Base-by-base conservation (phyloP, 495 filamentous ascomycete genomes). In the Aspergillus incahuasiensis region DNA sequence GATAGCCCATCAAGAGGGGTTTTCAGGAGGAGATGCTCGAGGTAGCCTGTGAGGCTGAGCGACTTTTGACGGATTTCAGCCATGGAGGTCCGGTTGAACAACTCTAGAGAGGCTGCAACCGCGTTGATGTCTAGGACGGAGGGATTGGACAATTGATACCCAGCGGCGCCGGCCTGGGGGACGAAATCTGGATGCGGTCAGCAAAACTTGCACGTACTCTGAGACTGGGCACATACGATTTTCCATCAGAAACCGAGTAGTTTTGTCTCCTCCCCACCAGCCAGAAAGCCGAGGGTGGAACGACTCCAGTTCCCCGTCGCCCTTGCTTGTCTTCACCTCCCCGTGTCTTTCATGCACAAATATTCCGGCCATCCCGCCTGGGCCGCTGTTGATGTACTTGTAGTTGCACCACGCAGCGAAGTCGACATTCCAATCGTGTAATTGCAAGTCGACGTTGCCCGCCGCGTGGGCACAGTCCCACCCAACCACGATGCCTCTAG, bases 371-470 rank as follows among this genome's bases (percentile, higher is more conserved):
- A 95, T 95, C 24, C 83, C 82, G 28, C 94, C 94, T 1, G 94
- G 92, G 0, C 95, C 95, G 48, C 83, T 82, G 65, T 96, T 97
- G 55, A 98, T 79, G 67, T 98, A 98, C 72, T 98, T 98, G 76
- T 98, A 98, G 47, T 80, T 89, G 70, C 94, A 98, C 94, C 94
- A 98, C n/a, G 79, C 88, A 3, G 94, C 91, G 54, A 95, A 95
- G 69, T 98, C 94, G 24, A 97, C 92, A 51, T 91, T 82, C 95
- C 95, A 97, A 63, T 90, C 87, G 68, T 96, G 90, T 21, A 98
- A 80, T 20, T 77, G 71, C 13, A 97, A 73, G 11, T 86, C 82
- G 5, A 97, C 90, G 69, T 98, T 98, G 28, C 95, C 94, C 6
- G 84, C 90, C 9, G 92, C 94, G 71, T 98, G 94, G 4, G 94